phyloP scores from a whole-genome alignment of 805 yeast genomes.

The Starmerella ratchasimensis region DNA sequence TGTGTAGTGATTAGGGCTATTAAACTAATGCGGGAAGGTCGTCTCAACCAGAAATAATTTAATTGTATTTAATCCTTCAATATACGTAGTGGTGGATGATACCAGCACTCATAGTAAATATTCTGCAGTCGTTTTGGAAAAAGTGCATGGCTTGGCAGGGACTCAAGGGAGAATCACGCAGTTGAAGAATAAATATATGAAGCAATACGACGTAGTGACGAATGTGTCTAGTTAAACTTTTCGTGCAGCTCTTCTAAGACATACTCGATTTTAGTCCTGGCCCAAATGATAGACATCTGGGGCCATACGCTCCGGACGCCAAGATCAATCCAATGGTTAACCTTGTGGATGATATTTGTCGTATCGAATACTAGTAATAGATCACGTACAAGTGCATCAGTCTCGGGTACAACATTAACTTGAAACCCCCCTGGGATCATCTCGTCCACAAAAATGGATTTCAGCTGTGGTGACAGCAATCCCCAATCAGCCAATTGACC shows the following conservation, averaged over 20 bases:
- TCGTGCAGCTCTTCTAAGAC: conserved; percentile 65
- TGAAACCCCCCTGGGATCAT: conserved; percentile 73
- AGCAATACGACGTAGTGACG: too few relatives aligned
- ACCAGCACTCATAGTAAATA: too few relatives aligned
- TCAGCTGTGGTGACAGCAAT: conserved; percentile 50
- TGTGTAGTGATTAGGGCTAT: too few relatives aligned
- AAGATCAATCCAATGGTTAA: conserved; percentile 76
- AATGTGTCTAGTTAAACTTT: conserved; percentile 3
- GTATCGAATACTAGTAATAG: conserved; percentile 69
- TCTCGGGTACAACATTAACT: conserved; percentile 79
- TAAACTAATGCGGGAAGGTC: too few relatives aligned
- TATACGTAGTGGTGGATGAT: too few relatives aligned
- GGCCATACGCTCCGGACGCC: conserved; percentile 96
- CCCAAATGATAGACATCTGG: conserved; percentile 64
- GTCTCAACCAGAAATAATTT: too few relatives aligned
- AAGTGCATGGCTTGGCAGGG: too few relatives aligned
- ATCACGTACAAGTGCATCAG: conserved; percentile 54
- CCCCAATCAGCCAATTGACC: conserved; percentile 71
- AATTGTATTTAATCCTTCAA: too few relatives aligned
- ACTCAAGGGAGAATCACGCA: too few relatives aligned
- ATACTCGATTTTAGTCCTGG: conserved; percentile 81
- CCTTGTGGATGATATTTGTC: conserved; percentile 52
- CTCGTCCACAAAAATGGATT: conserved; percentile 75
- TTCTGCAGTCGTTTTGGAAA: too few relatives aligned
- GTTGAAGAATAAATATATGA: neutral